Conservation (phyloP, 495 filamentous ascomycete species). For the Podospora sp. region DNA sequence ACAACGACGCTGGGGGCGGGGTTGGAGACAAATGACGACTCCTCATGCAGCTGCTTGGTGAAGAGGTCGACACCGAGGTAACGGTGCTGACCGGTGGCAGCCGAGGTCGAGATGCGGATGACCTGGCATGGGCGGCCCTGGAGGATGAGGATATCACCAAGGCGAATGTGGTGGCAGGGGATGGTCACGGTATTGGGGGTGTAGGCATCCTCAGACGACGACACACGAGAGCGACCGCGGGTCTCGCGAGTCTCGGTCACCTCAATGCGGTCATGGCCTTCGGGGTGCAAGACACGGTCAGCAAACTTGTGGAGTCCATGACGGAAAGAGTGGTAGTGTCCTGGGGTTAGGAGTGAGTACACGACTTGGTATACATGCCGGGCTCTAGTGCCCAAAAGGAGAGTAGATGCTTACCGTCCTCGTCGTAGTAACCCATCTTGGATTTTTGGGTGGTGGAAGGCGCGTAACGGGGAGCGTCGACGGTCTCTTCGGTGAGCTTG, state of each 20-base stretch:
- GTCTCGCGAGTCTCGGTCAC: conserved; percentile 46
- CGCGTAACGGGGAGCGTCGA: conserved; percentile 44
- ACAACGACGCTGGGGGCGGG: conserved; percentile 94
- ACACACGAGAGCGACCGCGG: conserved; percentile 28
- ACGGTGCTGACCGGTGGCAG: conserved; percentile 97
- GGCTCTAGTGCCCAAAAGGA: neutral
- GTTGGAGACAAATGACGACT: conserved; percentile 97
- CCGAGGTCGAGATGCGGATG: conserved; percentile 98
- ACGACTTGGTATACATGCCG: conserved; percentile 30
- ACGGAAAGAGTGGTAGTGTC: conserved; percentile 92
- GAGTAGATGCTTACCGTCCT: conserved; percentile 62
- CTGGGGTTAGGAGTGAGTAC: conserved; percentile 47
- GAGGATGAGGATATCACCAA: conserved; percentile 97
- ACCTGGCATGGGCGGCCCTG: conserved; percentile 99
- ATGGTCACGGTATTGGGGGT: conserved; percentile 90
- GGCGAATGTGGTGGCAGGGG: conserved; percentile 98
- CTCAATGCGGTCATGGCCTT: conserved; percentile 59
- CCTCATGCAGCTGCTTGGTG: conserved; percentile 98
- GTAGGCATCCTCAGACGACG: conserved; percentile 38
- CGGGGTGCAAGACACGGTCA: conserved; percentile 75
- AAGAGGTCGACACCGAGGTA: conserved; percentile 99
- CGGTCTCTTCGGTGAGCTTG: conserved; percentile 44
- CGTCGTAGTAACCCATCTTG: conserved; percentile 99
- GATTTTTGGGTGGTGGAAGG: conserved; percentile 44
- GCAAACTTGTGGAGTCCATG: conserved; percentile 81